These are phyloP conservation scores for Coemansia sp. DNA, from an alignment of 192 early-diverging fungal species.

Conservation along the genomic window DNA sequence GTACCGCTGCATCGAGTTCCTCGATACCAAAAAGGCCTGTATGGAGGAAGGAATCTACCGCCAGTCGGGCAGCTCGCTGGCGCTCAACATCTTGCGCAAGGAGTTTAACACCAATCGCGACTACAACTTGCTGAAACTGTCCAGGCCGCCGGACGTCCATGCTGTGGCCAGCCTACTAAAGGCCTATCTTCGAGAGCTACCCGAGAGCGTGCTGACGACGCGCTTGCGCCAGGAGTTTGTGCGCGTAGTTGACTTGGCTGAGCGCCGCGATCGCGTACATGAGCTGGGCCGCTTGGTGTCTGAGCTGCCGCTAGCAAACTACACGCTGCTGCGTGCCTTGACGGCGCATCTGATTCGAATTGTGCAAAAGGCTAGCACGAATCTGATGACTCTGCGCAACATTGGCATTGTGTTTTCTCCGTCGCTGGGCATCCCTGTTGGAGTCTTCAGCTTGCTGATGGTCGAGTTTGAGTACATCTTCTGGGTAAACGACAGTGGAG, in stretches of 20 bases:
- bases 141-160: slow-evolving; percentile 85
- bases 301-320: slow-evolving; percentile 82
- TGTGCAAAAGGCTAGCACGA: slow-evolving; percentile 78
- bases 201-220: slow-evolving; percentile 83
- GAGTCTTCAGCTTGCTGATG: slow-evolving; percentile 92
- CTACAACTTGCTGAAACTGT: slow-evolving; percentile 51
- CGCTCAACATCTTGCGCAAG: slow-evolving; percentile 76
- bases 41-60: slow-evolving; percentile 96
- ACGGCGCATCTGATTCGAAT: slow-evolving; percentile 90
- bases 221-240: slow-evolving; percentile 86
- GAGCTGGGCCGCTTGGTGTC: slow-evolving; percentile 81
- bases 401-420: slow-evolving; percentile 96
- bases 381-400: slow-evolving; percentile 96
- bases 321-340: slow-evolving; percentile 82
- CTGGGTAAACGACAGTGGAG: slow-evolving; percentile 69
- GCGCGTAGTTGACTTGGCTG: slow-evolving; percentile 78
- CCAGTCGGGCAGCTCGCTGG: slow-evolving; percentile 74
- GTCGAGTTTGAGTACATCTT: slow-evolving; percentile 87
- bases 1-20: slow-evolving; percentile 93
- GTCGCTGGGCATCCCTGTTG: slow-evolving; percentile 89
- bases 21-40: slow-evolving; percentile 86
- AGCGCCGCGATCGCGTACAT: slow-evolving; percentile 76
- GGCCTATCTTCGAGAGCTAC: slow-evolving; percentile 87
- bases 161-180: slow-evolving; percentile 91
- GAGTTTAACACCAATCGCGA: slow-evolving; percentile 71